Conservation (phyloP, 1,284 basidiomycete species). For the Cryptococcus sp. region DNA sequence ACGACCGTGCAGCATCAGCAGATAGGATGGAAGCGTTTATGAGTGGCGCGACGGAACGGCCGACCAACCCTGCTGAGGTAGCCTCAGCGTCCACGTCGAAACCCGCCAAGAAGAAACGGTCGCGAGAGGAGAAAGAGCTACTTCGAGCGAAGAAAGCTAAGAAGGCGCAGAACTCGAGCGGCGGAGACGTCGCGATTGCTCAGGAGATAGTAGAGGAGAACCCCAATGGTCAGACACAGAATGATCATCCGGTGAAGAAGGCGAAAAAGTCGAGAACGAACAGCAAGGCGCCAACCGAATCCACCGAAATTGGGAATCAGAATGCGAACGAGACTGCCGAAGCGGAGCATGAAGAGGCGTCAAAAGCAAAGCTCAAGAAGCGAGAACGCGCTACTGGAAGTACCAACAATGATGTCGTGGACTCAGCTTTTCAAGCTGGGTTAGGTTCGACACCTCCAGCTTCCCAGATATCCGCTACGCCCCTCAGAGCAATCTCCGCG, state of each 20-base stretch:
- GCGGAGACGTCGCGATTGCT: not conserved
- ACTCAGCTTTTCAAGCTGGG: too few species aligned
- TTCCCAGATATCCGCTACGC: too few species aligned
- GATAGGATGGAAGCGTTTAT: too few species aligned
- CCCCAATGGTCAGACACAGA: too few species aligned
- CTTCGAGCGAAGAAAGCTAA: conserved; percentile 7
- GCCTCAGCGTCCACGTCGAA: not conserved
- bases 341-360: not conserved
- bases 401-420: not conserved
- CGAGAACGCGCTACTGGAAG: not conserved
- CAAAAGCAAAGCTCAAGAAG: conserved; percentile 2
- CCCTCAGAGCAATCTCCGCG: too few species aligned
- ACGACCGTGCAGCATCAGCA: too few species aligned
- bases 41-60: too few species aligned
- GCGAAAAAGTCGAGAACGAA: too few species aligned
- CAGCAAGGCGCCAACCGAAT: not conserved
- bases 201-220: too few species aligned
- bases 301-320: not conserved
- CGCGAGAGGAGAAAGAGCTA: conserved; percentile 13
- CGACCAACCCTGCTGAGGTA: too few species aligned
- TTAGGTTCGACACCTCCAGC: too few species aligned
- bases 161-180: conserved; percentile 1
- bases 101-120: conserved; percentile 7
- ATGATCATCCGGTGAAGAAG: too few species aligned
- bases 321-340: not conserved